Evolutionary conservation across 129 eudicot species (phyloP).

Genomic region (Flaveria sonorensis): DNA sequence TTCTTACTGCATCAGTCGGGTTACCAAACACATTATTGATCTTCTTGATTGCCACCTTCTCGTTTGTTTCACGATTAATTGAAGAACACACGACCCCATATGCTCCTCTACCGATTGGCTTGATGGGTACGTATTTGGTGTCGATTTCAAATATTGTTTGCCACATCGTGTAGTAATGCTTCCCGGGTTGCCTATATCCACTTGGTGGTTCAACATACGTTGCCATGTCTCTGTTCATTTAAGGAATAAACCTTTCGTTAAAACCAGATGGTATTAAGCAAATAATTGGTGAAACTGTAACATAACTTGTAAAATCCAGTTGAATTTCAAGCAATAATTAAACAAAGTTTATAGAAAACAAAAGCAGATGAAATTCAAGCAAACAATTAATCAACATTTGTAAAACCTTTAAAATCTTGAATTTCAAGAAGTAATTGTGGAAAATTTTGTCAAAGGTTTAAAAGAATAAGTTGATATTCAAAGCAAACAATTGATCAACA

Average conservation of each 20-base stretch:
- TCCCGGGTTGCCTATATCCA: constrained; percentile 47
- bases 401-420: neutral
- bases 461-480: constrained; percentile 10
- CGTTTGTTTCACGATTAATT: constrained; percentile 66
- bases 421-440: neutral
- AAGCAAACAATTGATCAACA: neutral
- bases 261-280: constrained; percentile 3
- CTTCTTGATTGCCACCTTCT: constrained; percentile 84
- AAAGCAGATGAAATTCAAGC: constrained; percentile 5
- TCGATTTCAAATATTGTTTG: constrained; percentile 74
- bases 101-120: constrained; percentile 76
- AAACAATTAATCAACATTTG: neutral
- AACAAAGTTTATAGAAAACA: neutral
- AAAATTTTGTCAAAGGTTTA: neutral
- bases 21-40: constrained; percentile 67
- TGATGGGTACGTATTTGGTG: constrained; percentile 68
- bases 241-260: constrained; percentile 14
- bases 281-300: constrained; percentile 8
- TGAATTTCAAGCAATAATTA: constrained; percentile 3
- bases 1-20: constrained; percentile 63
- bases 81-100: constrained; percentile 89
- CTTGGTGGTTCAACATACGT: constrained; percentile 65
- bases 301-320: neutral
- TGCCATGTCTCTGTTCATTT: constrained; percentile 57
- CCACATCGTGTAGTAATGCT: constrained; percentile 73